A percentile compares a stretch with the other conserved stretches of the same genome.
Evolutionary conservation across 1,284 basidiomycete species (phyloP).

Genomic region (Pseudozyma pruni): DNA sequence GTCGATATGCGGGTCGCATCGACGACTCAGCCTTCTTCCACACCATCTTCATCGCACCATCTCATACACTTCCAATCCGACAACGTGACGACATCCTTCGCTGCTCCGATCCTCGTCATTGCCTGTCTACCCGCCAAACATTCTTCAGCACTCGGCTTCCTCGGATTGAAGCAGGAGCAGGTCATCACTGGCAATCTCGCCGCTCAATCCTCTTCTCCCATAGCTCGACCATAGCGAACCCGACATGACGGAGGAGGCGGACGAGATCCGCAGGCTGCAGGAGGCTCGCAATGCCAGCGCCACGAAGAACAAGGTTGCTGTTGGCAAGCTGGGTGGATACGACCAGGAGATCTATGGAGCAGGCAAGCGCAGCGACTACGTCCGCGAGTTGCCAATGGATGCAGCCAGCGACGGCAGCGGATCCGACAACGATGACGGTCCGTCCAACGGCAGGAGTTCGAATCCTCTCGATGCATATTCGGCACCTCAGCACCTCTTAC

Average conservation of each 20-base stretch:
- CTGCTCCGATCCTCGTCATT: too few species aligned
- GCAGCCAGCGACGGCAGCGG: conserved; percentile 27
- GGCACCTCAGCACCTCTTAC: conserved; percentile 89
- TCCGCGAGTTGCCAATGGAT: conserved; percentile 53
- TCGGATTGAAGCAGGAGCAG: too few species aligned
- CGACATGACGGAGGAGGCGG: conserved; percentile 49
- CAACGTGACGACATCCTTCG: too few species aligned
- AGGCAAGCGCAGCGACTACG: conserved; percentile 50
- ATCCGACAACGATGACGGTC: conserved; percentile 44
- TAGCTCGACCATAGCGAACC: not conserved
- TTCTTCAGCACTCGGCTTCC: too few species aligned
- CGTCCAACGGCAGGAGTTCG: conserved; percentile 13
- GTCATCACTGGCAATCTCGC: not conserved
- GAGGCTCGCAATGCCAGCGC: conserved; percentile 44
- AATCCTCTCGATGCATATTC: conserved; percentile 71
- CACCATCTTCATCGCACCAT: too few species aligned
- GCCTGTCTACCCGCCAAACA: too few species aligned
- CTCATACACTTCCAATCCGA: too few species aligned
- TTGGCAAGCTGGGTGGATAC: conserved; percentile 49
- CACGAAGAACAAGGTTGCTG: conserved; percentile 34
- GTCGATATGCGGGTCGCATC: too few species aligned
- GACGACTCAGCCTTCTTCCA: too few species aligned
- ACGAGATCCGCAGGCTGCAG: conserved; percentile 52
- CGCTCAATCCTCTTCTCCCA: not conserved
- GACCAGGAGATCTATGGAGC: conserved; percentile 56